Evolutionary conservation across 225 moss, liverwort and hornwort genomes (phyloP), one percentile per base, ranked within the genome.

Genomic region (Polytrichum formosum): DNA sequence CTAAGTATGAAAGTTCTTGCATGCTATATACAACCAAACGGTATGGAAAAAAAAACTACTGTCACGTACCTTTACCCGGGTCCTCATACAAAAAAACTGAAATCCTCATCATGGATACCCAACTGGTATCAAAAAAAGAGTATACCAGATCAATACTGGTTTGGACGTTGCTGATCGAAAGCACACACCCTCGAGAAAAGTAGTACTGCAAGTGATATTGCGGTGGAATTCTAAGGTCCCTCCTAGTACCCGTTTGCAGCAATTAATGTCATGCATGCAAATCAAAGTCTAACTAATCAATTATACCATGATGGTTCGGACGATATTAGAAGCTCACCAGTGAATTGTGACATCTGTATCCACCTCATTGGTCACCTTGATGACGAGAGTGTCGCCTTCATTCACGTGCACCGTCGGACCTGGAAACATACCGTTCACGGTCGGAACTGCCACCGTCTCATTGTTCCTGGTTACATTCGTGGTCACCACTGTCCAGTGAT

Each of bases 391-490:
- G 70, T 81, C 81, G 6, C 66, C 66, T 53, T 70, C 81, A 7
- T 58, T 26, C 16, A 73, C 77, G n/a, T 73, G 64, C 58, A 81
- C 65, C 17, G 74, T 78, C 10, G 82, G 82, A 27, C 73, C 78
- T 33, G 82, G 82, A 5, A 61, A 37, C 13, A 71, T 33, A 7
- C 80, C 80, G 54, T 87, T 87, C 20, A 87, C 73, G 5, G 77
- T 72, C 5, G 72, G 26, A 16, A 77, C 23, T 16, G 63, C 67
- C 55, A 21, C 77, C 55, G 64, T 7, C 5, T 35, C 22, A 16
- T 68, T 72, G 55, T 68, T 77, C 4, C 56, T 55, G 7, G 67
- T 61, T 4, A 67, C 20, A 5, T 33, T 63, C 22, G 53, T 77
- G 33, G 62, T 77, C 46, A 55, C 67, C 54, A 77, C 63, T 68